A percentile compares a stretch with the other conserved stretches of the same genome.
Evolutionary conservation across 2,329 filamentous ascomycete genomes (phyloP).

Genomic region (Aspergillus pseudonomiae): DNA sequence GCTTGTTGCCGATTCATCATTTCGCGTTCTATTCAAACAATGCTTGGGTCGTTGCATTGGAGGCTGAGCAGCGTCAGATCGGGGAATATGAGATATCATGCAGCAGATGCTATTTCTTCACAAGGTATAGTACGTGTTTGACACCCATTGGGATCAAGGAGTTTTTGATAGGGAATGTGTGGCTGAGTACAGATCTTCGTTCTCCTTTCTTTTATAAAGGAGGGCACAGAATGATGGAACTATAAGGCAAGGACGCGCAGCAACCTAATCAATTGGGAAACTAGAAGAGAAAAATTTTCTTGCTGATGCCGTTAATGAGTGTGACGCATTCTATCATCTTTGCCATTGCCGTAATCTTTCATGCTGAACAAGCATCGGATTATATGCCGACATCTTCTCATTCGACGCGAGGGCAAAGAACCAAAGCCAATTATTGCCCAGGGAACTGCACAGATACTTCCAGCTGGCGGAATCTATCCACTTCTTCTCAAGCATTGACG

Average conservation of each 20-base stretch:
- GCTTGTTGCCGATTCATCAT: conserved; percentile 37
- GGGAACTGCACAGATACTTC: not conserved
- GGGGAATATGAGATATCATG: not conserved
- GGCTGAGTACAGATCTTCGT: not conserved
- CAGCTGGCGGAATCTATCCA: not conserved
- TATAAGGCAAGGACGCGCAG: not conserved
- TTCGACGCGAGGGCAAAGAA: not conserved
- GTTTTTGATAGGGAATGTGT: not conserved
- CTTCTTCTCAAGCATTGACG: not conserved
- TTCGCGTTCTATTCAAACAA: conserved; percentile 4
- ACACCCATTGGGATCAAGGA: not conserved
- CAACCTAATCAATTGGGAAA: not conserved
- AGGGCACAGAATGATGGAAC: not conserved
- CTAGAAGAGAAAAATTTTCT: not conserved
- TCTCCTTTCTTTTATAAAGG: not conserved
- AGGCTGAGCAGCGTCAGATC: not conserved
- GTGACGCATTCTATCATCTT: conserved; percentile 2
- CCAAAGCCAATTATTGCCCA: not conserved
- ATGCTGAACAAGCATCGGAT: conserved; percentile 12
- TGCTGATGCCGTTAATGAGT: not conserved
- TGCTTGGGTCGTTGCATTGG: conserved; percentile 4
- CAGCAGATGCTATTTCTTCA: not conserved
- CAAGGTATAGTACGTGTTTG: not conserved
- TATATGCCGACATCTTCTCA: conserved; percentile 12
- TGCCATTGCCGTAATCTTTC: not conserved